phyloP scores from a whole-genome alignment of 768 basidiomycete species.

The Hypsizygus marmoreus region DNA sequence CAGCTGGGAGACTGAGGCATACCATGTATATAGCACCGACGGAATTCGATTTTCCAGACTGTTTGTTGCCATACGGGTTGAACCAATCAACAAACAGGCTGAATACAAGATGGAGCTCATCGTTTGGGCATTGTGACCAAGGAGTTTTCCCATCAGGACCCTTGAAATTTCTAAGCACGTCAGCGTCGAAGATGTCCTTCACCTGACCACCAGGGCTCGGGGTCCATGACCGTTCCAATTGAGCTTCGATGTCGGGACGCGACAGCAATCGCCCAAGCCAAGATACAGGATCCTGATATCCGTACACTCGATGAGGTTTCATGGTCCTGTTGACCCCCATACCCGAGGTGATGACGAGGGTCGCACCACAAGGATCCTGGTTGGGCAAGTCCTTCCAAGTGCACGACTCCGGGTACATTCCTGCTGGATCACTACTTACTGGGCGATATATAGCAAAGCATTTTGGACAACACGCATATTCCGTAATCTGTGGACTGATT shows the following conservation, averaged over 20 bases:
- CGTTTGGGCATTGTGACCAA: conserved; percentile 15
- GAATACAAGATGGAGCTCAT: conserved; percentile 28
- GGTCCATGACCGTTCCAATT: conserved; percentile 21
- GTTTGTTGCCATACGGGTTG: conserved; percentile 35
- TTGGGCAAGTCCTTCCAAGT: too few relatives aligned
- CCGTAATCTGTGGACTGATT: too few relatives aligned
- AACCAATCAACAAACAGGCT: conserved; percentile 35
- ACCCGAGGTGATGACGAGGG: too few relatives aligned
- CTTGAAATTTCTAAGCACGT: conserved; percentile 23
- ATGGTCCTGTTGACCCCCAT: too few relatives aligned
- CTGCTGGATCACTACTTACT: too few relatives aligned
- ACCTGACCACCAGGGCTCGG: conserved; percentile 9
- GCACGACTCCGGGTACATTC: too few relatives aligned
- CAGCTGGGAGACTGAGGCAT: conserved; percentile 37
- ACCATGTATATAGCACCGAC: conserved; percentile 30
- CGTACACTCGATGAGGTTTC: too few relatives aligned
- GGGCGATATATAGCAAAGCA: too few relatives aligned
- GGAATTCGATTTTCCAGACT: conserved; percentile 24
- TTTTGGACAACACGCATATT: too few relatives aligned
- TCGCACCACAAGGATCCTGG: too few relatives aligned
- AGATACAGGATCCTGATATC: conserved; percentile 28
- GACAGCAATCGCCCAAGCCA: conserved; percentile 29
- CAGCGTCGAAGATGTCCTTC: conserved; percentile 29
- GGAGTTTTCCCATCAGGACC: conserved; percentile 23
- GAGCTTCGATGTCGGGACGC: conserved; percentile 24